phyloP scores from a whole-genome alignment of 352 stramenopile genomes.

The Phytophthora ohioensis region DNA sequence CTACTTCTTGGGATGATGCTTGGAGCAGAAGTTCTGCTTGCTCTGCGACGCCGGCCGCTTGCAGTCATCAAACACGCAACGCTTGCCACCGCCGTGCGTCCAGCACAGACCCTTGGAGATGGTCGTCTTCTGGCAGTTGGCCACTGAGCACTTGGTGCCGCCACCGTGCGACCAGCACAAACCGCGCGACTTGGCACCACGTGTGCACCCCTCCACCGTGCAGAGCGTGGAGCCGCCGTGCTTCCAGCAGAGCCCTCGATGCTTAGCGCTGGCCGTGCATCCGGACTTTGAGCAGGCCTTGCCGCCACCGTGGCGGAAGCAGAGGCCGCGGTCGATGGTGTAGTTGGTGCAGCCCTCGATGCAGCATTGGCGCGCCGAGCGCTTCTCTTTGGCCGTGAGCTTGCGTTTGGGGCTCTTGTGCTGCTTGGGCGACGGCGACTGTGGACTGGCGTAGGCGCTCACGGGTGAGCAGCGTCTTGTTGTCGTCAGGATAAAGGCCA shows the following conservation, averaged over 20 bases:
- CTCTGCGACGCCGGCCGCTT: conserved; percentile 59
- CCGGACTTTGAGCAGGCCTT: conserved; percentile 56
- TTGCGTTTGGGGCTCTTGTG: conserved; percentile 19
- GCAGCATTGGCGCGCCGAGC: conserved; percentile 59
- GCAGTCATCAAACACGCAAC: conserved; percentile 40
- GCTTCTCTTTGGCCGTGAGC: conserved; percentile 24
- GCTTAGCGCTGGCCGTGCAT: conserved; percentile 58
- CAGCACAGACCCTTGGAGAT: conserved; percentile 56
- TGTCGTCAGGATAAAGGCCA: conserved; percentile 42
- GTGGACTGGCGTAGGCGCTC: neutral
- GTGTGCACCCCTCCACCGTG: conserved; percentile 59
- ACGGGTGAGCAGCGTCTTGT: conserved; percentile 12
- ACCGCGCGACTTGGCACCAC: conserved; percentile 77
- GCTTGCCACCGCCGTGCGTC: conserved; percentile 55
- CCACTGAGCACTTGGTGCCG: conserved; percentile 71
- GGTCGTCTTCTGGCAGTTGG: conserved; percentile 44
- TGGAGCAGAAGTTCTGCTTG: conserved; percentile 36
- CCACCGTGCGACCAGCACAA: conserved; percentile 88
- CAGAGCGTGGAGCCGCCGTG: conserved; percentile 52
- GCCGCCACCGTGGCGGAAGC: conserved; percentile 50
- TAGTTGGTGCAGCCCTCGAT: conserved; percentile 58
- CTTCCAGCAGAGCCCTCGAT: conserved; percentile 52
- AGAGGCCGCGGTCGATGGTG: conserved; percentile 61
- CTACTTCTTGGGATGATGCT: conserved; percentile 26
- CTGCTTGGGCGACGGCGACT: conserved; percentile 3